phyloP scores from a whole-genome alignment of 345 rosid genomes.

The Clausena lansium region DNA sequence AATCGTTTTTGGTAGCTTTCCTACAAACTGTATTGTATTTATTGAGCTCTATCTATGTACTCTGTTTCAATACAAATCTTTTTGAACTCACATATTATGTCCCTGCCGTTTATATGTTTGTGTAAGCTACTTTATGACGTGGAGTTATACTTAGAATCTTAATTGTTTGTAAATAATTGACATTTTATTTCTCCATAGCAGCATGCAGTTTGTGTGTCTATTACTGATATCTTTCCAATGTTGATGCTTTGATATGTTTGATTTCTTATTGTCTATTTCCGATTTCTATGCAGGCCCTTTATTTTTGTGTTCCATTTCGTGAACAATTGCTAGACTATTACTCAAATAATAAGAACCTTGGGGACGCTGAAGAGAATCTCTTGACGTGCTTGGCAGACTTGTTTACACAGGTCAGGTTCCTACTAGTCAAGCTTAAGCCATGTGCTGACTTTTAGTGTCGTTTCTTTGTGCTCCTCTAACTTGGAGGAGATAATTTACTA shows the following conservation, averaged over 20 bases:
- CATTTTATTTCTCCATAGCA: background rate
- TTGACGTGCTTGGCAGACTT: constrained; percentile 95
- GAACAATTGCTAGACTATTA: constrained; percentile 97
- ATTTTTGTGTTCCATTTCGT: constrained; percentile 97
- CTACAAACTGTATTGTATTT: background rate
- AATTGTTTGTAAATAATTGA: background rate
- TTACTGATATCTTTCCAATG: background rate
- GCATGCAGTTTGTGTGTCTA: background rate
- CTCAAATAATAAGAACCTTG: constrained; percentile 60
- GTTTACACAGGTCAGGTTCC: constrained; percentile 70
- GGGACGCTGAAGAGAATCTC: constrained; percentile 92
- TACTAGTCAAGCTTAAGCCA: too few relatives aligned
- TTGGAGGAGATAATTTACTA: background rate
- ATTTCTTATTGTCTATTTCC: background rate
- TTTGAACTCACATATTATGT: background rate
- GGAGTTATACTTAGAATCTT: background rate
- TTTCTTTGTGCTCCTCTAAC: background rate
- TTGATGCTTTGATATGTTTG: background rate
- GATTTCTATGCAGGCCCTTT: constrained; percentile 75
- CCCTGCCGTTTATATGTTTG: background rate
- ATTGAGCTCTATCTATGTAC: background rate
- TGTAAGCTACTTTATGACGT: background rate
- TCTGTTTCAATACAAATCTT: background rate
- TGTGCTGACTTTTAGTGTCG: too few relatives aligned
- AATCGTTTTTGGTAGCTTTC: background rate